phyloP scores from a whole-genome alignment of 2,329 filamentous ascomycete species.

The Daldinia eschscholtzii region DNA sequence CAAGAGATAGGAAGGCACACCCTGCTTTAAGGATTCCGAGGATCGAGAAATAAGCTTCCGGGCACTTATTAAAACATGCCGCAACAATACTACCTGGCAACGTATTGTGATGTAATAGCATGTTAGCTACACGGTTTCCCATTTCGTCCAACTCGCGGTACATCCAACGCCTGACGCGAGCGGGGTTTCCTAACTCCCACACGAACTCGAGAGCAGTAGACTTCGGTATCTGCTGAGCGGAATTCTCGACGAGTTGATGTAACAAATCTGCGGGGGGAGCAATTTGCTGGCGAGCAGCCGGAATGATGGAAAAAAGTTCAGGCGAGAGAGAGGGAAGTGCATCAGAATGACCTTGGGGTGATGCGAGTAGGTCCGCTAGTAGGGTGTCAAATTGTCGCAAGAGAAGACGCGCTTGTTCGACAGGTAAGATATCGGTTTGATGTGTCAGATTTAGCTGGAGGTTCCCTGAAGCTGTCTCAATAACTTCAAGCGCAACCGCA shows the following conservation, averaged over 20 bases:
- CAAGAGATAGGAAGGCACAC: constrained; percentile 83
- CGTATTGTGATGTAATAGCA: constrained; percentile 66
- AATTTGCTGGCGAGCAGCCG: constrained; percentile 70
- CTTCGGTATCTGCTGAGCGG: constrained; percentile 67
- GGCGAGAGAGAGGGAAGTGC: constrained; percentile 50
- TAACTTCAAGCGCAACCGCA: constrained; percentile 82
- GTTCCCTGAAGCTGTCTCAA: constrained; percentile 62
- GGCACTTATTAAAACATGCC: constrained; percentile 86
- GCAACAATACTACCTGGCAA: constrained; percentile 74
- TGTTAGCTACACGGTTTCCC: constrained; percentile 78
- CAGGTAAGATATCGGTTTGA: constrained; percentile 73
- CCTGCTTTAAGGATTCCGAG: constrained; percentile 86
- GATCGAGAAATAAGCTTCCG: constrained; percentile 85
- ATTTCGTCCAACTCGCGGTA: constrained; percentile 78
- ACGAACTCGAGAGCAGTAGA: constrained; percentile 82
- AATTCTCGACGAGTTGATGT: constrained; percentile 82
- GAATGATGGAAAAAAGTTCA: constrained; percentile 72
- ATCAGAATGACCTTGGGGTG: constrained; percentile 59
- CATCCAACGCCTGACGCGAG: constrained; percentile 72
- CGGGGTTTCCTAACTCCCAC: constrained; percentile 62
- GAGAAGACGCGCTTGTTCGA: constrained; percentile 74
- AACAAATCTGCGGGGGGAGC: constrained; percentile 70
- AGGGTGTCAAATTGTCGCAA: constrained; percentile 78
- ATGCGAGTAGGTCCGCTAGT: constrained; percentile 69
- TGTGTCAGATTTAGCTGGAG: constrained; percentile 76